Evolutionary conservation across 345 rosid species (phyloP), one percentile per base, ranked within the genome.

Genomic region (Noccaea bulbosa): DNA sequence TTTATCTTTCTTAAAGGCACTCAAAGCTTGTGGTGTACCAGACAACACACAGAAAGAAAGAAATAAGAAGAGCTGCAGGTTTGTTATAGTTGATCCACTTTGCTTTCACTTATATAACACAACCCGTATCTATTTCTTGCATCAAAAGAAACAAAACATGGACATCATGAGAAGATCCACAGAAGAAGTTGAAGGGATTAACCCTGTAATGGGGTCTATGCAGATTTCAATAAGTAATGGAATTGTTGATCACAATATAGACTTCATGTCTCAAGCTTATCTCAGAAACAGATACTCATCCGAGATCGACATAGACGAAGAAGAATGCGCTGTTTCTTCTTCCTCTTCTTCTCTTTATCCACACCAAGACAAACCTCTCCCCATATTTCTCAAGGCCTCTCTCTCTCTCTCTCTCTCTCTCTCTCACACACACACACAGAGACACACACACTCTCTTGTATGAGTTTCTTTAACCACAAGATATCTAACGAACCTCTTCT

Each of bases 381-480:
- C 48, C 48, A 44, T 44, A 44, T n/a, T 44, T 44, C 48, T 44
- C 48, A 44, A 44, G 8, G 48, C 14, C 48, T 44, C 17, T 44
- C 48, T 44, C 48, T n/a, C 8, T 44, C 46, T 43, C 46, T 43
- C 11, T 38, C 41, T 35, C 3, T 35, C 12, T 9, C 12, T 38
- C 11, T 39, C 44, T 39, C 44, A 5, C 2, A 20, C 22, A 20
- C 2, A 20, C 22, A 5, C 44, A n/a, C n/a, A n/a, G n/a, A n/a
- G n/a, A 5, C 2, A 20, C 22, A 20, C 2, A 20, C 22, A 5
- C 44, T 39, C n/a, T 39, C 44, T 35, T 8, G 44, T 39, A 9
- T 39, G 47, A 43, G 47, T 39, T 39, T 43, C 47, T 43, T 43
- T 43, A 12, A 12, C 48, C 20, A 14, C 48, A 44, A n/a, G 38